Conservation (phyloP, 1,139 yeast species). For the Zhuliangozyma parablackwelliae region DNA sequence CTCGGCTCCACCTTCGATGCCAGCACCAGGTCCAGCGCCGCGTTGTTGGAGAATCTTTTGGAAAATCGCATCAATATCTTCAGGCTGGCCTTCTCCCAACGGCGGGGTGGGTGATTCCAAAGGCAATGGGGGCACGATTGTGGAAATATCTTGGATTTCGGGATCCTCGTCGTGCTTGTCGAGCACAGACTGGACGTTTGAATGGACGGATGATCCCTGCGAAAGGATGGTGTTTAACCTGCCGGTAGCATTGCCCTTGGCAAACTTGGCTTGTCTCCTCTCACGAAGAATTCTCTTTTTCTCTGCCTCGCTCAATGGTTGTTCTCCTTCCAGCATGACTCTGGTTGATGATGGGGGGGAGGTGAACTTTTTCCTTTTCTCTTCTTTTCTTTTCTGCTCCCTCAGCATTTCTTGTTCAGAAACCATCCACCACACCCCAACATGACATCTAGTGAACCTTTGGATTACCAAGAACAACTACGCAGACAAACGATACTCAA, state of each 20-base stretch:
- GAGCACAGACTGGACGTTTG: conserved; percentile 31
- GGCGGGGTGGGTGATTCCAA: conserved; percentile 7
- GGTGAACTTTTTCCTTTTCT: neutral
- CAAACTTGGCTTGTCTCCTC: conserved; percentile 66
- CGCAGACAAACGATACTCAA: conserved; percentile 37
- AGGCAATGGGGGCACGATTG: conserved; percentile 3
- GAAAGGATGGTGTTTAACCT: conserved; percentile 47
- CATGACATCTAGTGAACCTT: conserved; percentile 3
- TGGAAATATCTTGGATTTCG: conserved; percentile 21
- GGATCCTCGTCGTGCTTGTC: conserved; percentile 35
- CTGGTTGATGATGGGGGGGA: neutral
- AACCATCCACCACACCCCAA: neutral
- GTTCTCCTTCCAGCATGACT: conserved; percentile 13
- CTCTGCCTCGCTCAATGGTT: conserved; percentile 50
- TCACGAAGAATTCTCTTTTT: conserved; percentile 60
- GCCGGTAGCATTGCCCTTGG: conserved; percentile 51
- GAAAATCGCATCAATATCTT: conserved; percentile 33
- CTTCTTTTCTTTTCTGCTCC: neutral
- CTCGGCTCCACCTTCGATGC: conserved; percentile 6
- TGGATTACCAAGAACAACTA: conserved; percentile 35
- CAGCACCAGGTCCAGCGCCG: conserved; percentile 7
- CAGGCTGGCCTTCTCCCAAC: conserved; percentile 8
- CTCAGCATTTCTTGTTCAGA: neutral
- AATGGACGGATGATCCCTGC: conserved; percentile 39
- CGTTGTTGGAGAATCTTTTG: conserved; percentile 20